Base-by-base conservation (phyloP, 2,329 filamentous ascomycete genomes). In the Colletotrichum neosansevieriae region DNA sequence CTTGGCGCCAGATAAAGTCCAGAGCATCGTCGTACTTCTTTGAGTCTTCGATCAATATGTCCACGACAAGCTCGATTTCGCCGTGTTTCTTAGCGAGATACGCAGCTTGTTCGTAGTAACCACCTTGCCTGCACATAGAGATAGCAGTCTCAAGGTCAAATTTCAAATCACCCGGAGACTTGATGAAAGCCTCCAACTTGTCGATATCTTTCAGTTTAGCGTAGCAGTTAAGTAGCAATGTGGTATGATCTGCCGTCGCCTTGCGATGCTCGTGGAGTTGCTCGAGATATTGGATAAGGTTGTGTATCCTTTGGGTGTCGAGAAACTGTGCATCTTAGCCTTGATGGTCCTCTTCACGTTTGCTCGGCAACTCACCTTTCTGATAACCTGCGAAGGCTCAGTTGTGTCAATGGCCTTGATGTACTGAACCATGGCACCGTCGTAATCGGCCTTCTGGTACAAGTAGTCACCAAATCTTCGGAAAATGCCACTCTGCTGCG, bases 371-470 rank as follows among this genome's bases (percentile, higher is more conserved):
- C 74, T 58, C 76, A 92, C 92, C 83, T 97, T 98, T 74, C 95
- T 88, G 75, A 98, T 98, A 53, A 98, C 94, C 76, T 98, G 95
- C 2, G 95, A 98, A 6, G 95, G 95, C 75, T 98, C 95, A 0
- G 95, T 98, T 67, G 93, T 96, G 76, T 98, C 94, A 68, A 99
- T 98, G 0, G 97, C 95, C 73, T 94, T 92, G 70, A 99, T 89
- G 76, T 99, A 99, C 78, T 98, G 96, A 74, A 97, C 92, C 97
- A 99, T 99, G n/a, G 97, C 94, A 6, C 93, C 96, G 76, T 99
- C 96, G 75, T 95, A 99, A 76, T 98, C 94, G 4, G 92, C 94
- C 75, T 97, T 97, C 72, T 97, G 93, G 75, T 99, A 98, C 3
- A 98, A 81, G 75, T 95, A 93, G 77, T 99, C 96, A 12, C 95